Conservation (phyloP, 108 stramenopile species). For the Nitzschia sp. region DNA sequence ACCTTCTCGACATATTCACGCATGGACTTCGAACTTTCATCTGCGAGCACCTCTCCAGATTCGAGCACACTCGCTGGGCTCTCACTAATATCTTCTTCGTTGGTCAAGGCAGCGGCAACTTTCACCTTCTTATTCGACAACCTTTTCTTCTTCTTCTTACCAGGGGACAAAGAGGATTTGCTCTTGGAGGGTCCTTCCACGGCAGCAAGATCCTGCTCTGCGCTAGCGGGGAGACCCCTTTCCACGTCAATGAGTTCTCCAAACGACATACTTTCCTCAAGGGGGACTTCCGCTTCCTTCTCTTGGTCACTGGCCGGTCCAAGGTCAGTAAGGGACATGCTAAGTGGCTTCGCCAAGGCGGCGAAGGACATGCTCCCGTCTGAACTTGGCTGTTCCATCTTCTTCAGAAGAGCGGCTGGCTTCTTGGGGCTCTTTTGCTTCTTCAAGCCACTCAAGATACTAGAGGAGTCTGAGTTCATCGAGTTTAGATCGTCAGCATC, state of each 20-base stretch:
- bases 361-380: constrained; percentile 24
- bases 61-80: not conserved
- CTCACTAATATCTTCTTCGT: not conserved
- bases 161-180: not conserved
- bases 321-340: constrained; percentile 6
- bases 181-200: not conserved
- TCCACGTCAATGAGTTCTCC: not conserved
- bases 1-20: not conserved
- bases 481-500: constrained; percentile 2
- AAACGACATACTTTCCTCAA: constrained; percentile 12
- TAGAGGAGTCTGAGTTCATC: constrained; percentile 26
- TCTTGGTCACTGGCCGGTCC: not conserved
- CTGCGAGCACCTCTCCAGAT: no score
- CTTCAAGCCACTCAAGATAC: constrained; percentile 20
- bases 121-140: not conserved
- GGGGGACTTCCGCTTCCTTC: not conserved
- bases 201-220: not conserved
- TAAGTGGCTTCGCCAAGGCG: constrained; percentile 5
- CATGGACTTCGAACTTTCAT: not conserved
- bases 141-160: not conserved
- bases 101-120: not conserved
- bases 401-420: not conserved
- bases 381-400: not conserved
- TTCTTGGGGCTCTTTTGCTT: not conserved
- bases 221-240: not conserved